Base-by-base conservation (phyloP, 768 basidiomycete species). In the Pisolithus microcarpus region DNA sequence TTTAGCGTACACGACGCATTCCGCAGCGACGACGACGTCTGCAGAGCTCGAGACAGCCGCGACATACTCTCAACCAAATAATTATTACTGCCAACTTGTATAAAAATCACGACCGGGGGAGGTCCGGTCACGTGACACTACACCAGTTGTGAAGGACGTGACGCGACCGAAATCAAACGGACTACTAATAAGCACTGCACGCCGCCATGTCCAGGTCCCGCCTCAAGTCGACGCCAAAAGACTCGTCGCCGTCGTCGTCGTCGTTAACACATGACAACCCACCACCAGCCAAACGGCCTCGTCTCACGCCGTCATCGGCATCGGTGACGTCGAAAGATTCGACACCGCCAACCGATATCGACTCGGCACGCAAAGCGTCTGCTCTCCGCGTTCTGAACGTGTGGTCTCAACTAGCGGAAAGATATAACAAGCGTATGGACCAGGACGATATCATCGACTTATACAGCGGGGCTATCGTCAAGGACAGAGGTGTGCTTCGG, bases 381-480 rank as follows among this genome's bases (percentile, higher is more conserved):
- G 72, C 75, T 5, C 65, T 72, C 57, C 80, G 82, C 3, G 70
- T 89, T 36, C 68, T 80, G 21, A 75, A 78, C 56, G 70, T 78
- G 13, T 89, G 88, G 87, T 72, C 77, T 24, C 72, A 78, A 47
- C 77, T 91, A 4, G 86, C 78, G 3, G 79, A 84, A 44, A 77
- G 85, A 23, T 85, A 89, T 61, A 74, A 77, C 31, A 75, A 78
- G 46, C 74, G 75, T 40, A 68, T 87, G 37, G 85, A 87, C 56
- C 82, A 90, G 60, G 88, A 91, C 64, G 88, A 91, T 63, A 82
- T 90, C 43, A 72, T 91, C 30, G 84, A 90, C 59, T 68, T 91
- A 3, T 69, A 72, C 49, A 81, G 79, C 10, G 77, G 74, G 10
- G 64, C 76, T 53, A 72, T 91, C 38, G 70, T 87, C 52, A 80